Percentiles rank a stretch among this genome's conserved stretches.
These are phyloP conservation scores for Lippia alba DNA, from an alignment of 305 asterid genomes.

Conservation along the genomic window DNA sequence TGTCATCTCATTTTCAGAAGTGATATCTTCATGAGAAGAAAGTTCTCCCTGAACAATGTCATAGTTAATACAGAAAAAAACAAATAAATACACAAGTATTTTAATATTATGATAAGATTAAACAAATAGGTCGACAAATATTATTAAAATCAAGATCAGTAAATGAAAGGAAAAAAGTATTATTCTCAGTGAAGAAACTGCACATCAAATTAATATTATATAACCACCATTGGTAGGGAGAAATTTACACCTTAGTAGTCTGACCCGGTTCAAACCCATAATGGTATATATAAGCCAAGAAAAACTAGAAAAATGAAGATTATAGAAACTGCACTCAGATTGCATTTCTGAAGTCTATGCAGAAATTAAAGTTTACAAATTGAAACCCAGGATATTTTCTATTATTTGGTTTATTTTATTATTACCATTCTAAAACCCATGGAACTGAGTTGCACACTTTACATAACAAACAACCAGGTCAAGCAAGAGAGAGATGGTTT, in stretches of 20 bases:
- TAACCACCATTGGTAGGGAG: no score
- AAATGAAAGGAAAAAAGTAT: no score
- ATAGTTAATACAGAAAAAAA: slow-evolving; percentile 39
- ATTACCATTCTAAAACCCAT: slow-evolving; percentile 27
- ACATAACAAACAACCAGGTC: slow-evolving; percentile 10
- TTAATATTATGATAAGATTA: no score
- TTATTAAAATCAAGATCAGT: no score
- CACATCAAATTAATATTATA: no score
- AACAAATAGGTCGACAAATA: no score
- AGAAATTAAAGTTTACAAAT: slow-evolving; percentile 1
- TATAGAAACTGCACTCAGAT: background rate
- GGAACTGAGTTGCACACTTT: slow-evolving; percentile 1
- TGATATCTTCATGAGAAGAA: slow-evolving; percentile 39
- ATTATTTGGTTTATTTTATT: slow-evolving; percentile 3
- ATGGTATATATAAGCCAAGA: no score
- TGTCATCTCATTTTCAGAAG: slow-evolving; percentile 35
- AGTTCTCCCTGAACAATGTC: slow-evolving; percentile 44
- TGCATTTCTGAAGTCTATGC: slow-evolving; percentile 25
- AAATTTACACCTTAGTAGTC: no score
- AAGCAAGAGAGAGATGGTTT: slow-evolving; percentile 24
- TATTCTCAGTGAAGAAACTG: no score
- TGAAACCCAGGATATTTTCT: slow-evolving; percentile 12
- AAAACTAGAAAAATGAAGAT: no score
- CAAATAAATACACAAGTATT: background rate
- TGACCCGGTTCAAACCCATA: no score